These are phyloP conservation scores for Alternaria infectoria DNA, from an alignment of 2,329 filamentous ascomycete species.

Conservation along the genomic window DNA sequence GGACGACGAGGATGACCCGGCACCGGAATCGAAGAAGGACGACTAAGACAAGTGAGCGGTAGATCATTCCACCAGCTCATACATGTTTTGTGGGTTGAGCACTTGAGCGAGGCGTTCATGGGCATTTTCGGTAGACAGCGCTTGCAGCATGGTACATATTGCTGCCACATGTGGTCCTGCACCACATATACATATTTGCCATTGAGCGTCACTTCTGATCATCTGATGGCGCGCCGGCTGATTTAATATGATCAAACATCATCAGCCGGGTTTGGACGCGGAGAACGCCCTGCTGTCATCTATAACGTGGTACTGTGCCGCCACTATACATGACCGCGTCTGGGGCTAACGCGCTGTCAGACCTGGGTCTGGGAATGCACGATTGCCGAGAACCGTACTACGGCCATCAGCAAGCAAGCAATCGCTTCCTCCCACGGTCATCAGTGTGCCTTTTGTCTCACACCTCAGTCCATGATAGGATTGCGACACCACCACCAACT, in stretches of 20 bases:
- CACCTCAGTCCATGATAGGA: background rate
- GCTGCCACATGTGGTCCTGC: background rate
- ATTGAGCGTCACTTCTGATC: background rate
- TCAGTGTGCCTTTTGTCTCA: conserved; percentile 1
- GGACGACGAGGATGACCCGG: conserved; percentile 40
- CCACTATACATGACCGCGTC: background rate
- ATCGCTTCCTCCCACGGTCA: background rate
- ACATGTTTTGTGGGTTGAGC: background rate
- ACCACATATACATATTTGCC: background rate
- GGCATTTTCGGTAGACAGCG: background rate
- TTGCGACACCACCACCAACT: background rate
- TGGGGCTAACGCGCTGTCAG: background rate
- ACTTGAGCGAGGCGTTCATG: conserved; percentile 13
- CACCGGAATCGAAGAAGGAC: conserved; percentile 2
- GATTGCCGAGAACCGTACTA: conserved; percentile 8
- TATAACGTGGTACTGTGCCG: background rate
- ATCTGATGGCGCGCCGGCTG: background rate
- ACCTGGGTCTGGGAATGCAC: background rate
- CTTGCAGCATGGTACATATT: conserved; percentile 3
- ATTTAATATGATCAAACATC: background rate
- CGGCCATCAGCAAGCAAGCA: conserved; percentile 7
- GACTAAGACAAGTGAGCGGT: background rate
- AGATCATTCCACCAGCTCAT: background rate
- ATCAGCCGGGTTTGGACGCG: background rate
- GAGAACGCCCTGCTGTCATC: conserved; percentile 1